phyloP scores from a whole-genome alignment of 2,329 filamentous ascomycete species.

The Gliomastix tumulicola region DNA sequence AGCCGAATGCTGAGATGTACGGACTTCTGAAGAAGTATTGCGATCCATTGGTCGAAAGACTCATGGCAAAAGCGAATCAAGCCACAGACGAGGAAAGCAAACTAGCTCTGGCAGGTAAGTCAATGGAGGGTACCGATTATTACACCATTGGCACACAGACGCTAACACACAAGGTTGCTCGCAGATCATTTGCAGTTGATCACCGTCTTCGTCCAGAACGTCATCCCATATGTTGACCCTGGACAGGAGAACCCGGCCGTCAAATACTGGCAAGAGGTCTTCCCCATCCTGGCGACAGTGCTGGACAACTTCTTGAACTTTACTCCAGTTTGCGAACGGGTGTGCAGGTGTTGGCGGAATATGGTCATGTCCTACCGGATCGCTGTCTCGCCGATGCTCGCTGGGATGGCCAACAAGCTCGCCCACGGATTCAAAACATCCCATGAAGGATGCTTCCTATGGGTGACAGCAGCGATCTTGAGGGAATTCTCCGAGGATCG shows the following conservation, averaged over 20 bases:
- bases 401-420: conserved; percentile 80
- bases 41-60: conserved; percentile 76
- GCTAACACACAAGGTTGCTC: conserved; percentile 8
- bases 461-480: conserved; percentile 91
- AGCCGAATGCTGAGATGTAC: conserved; percentile 75
- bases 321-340: conserved; percentile 81
- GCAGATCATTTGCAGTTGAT: conserved; percentile 84
- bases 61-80: conserved; percentile 82
- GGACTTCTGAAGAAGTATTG: conserved; percentile 85
- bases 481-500: conserved; percentile 91
- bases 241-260: conserved; percentile 81
- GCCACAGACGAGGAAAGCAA: conserved; percentile 79
- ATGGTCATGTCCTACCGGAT: conserved; percentile 96
- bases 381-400: conserved; percentile 77
- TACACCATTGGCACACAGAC: not conserved
- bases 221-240: conserved; percentile 66
- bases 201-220: conserved; percentile 77
- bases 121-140: not conserved
- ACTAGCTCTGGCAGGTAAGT: conserved; percentile 72
- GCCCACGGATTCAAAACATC: conserved; percentile 79
- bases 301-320: conserved; percentile 83
- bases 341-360: conserved; percentile 92
- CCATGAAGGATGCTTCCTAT: conserved; percentile 94
- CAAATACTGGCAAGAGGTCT: conserved; percentile 92
- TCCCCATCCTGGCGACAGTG: conserved; percentile 79